Percentiles rank a stretch among this genome's conserved stretches.
Evolutionary conservation across 2,329 filamentous ascomycete genomes (phyloP).

Genomic region (Pseudophaeomoniella oleicola): DNA sequence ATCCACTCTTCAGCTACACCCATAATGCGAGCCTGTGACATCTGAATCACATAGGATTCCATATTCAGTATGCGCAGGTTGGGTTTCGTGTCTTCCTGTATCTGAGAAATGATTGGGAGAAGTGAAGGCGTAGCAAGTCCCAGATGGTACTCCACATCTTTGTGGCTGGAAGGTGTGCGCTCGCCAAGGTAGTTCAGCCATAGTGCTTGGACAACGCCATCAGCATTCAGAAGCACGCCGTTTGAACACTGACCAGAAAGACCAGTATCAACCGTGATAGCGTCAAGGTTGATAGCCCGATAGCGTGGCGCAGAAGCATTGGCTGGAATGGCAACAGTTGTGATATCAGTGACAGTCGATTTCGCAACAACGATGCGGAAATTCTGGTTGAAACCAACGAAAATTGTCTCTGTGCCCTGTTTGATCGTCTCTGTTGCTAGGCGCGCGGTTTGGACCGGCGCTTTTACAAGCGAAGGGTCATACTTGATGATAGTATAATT

Average conservation of each 20-base stretch:
- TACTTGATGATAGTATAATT: constrained; percentile 96
- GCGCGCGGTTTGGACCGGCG: constrained; percentile 77
- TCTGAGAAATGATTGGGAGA: constrained; percentile 73
- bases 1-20: constrained; percentile 95
- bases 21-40: constrained; percentile 95
- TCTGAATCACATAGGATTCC: constrained; percentile 87
- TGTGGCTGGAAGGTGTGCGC: constrained; percentile 58
- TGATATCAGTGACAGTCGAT: constrained; percentile 92
- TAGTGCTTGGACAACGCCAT: constrained; percentile 84
- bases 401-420: constrained; percentile 87
- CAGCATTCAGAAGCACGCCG: constrained; percentile 76
- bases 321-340: constrained; percentile 87
- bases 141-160: constrained; percentile 93
- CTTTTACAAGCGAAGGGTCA: constrained; percentile 82
- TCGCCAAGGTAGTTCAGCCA: constrained; percentile 97
- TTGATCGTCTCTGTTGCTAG: constrained; percentile 71
- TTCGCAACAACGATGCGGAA: constrained; percentile 85
- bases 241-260: constrained; percentile 85
- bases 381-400: constrained; percentile 97
- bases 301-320: constrained; percentile 86
- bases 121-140: constrained; percentile 80
- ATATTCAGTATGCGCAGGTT: constrained; percentile 82
- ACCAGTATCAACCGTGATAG: constrained; percentile 90
- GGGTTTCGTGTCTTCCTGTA: constrained; percentile 65
- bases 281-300: constrained; percentile 87